Evolutionary conservation across 2,329 filamentous ascomycete genomes (phyloP).

Genomic region (Leptographium flavum): DNA sequence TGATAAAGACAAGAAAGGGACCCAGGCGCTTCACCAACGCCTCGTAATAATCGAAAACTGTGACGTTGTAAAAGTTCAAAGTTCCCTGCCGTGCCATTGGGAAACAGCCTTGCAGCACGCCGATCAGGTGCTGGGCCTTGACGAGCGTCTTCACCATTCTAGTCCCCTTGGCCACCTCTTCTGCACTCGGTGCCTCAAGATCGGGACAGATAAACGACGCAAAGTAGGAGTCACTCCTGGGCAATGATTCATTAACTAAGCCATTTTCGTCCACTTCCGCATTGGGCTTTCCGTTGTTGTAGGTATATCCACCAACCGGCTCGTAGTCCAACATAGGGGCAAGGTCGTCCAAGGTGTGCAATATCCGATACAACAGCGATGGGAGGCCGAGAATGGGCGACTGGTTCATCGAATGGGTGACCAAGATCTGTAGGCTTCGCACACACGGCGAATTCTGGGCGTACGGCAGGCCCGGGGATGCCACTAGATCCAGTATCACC

Average conservation of each 20-base stretch:
- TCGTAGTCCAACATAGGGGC: constrained; percentile 40
- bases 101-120: constrained; percentile 61
- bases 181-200: constrained; percentile 15
- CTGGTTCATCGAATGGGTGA: constrained; percentile 66
- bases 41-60: constrained; percentile 73
- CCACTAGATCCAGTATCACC: constrained; percentile 68
- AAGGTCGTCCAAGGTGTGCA: constrained; percentile 53
- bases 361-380: constrained; percentile 61
- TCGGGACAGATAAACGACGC: constrained; percentile 44
- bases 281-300: background rate
- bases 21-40: constrained; percentile 62
- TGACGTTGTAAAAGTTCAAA: constrained; percentile 59
- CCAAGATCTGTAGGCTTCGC: constrained; percentile 56
- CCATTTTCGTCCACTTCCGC: background rate
- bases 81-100: constrained; percentile 49
- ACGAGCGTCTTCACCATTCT: constrained; percentile 65
- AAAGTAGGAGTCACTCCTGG: constrained; percentile 49
- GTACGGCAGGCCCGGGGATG: constrained; percentile 65
- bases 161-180: constrained; percentile 50
- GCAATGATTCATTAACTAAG: constrained; percentile 10
- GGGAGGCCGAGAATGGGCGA: constrained; percentile 72
- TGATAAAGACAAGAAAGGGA: constrained; percentile 60
- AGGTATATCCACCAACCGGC: background rate
- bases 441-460: constrained; percentile 57
- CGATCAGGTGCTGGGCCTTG: constrained; percentile 61